Percentiles rank a stretch among this genome's conserved stretches.
These are phyloP conservation scores for Pythium diclinum DNA, from an alignment of 352 stramenopile genomes.

Conservation along the genomic window DNA sequence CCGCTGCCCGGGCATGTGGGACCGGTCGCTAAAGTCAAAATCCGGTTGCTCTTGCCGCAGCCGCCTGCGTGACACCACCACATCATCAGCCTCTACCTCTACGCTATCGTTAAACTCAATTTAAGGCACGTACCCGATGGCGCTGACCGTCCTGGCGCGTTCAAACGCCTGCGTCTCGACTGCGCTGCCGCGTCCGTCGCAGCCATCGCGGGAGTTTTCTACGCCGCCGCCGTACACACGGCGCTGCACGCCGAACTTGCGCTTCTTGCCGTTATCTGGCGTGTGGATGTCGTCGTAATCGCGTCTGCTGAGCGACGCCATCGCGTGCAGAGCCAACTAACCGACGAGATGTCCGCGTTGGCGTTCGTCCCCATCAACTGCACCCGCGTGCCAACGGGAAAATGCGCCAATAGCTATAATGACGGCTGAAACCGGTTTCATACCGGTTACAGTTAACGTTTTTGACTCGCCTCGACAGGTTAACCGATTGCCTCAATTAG, in stretches of 20 bases:
- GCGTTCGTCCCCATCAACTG: conserved; percentile 16
- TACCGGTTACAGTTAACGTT: background rate
- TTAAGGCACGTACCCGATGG: background rate
- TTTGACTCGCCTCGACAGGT: background rate
- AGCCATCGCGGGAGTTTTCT: conserved; percentile 22
- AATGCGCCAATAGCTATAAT: background rate
- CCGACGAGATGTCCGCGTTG: background rate
- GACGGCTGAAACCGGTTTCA: background rate
- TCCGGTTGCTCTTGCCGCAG: background rate
- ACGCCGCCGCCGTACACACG: conserved; percentile 15
- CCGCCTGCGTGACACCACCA: background rate
- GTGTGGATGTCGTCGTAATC: conserved; percentile 23
- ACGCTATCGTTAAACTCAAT: background rate
- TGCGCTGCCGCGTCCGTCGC: background rate
- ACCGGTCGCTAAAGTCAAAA: conserved; percentile 5
- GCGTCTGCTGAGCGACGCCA: conserved; percentile 18
- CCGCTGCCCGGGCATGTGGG: background rate
- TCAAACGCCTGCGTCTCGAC: conserved; percentile 14
- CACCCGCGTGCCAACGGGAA: background rate
- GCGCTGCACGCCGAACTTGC: conserved; percentile 22
- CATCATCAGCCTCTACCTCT: background rate
- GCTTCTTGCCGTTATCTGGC: conserved; percentile 16
- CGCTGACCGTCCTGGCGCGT: conserved; percentile 7
- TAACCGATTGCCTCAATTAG: conserved; percentile 1
- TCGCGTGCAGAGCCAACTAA: background rate